Percentiles rank a stretch among this genome's conserved stretches.
Evolutionary conservation across 106 monocot species (phyloP).

Genomic region (Amphibolis antarctica): DNA sequence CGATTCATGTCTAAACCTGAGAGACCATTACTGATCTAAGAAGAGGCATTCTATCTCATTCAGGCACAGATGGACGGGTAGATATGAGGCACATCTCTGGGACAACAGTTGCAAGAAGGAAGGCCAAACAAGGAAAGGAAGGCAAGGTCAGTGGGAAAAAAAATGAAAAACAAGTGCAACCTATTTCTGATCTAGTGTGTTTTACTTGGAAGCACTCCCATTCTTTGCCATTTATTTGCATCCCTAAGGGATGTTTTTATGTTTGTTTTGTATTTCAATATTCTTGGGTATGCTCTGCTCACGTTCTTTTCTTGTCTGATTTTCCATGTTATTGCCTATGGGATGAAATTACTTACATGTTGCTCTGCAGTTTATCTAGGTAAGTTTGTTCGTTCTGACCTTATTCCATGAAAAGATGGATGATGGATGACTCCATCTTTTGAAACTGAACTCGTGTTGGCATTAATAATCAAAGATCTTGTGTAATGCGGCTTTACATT

Average conservation of each 20-base stretch:
- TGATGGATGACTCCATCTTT: not conserved
- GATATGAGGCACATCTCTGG: slow-evolving; percentile 99
- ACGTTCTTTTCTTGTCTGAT: not conserved
- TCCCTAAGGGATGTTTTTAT: not conserved
- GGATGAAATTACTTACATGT: slow-evolving; percentile 5
- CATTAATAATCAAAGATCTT: not conserved
- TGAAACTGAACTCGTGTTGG: not conserved
- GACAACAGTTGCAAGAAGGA: slow-evolving; percentile 99
- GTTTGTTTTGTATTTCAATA: too few species aligned
- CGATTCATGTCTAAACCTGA: not conserved
- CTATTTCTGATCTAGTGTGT: slow-evolving; percentile 1
- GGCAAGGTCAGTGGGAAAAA: slow-evolving; percentile 95
- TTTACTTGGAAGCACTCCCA: not conserved
- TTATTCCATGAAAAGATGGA: too few species aligned
- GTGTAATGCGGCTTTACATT: not conserved
- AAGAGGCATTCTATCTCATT: not conserved
- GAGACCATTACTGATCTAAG: not conserved
- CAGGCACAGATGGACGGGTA: slow-evolving; percentile 99
- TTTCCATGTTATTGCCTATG: slow-evolving; percentile 10
- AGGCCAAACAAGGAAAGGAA: slow-evolving; percentile 98
- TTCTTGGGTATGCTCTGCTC: not conserved
- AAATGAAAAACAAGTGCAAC: not conserved
- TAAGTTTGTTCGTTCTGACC: slow-evolving; percentile 12
- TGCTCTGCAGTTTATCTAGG: slow-evolving; percentile 79
- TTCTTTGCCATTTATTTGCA: not conserved